Evolutionary conservation across 148 eudicot genomes (phyloP).

Genomic region (Agrostemma githago): DNA sequence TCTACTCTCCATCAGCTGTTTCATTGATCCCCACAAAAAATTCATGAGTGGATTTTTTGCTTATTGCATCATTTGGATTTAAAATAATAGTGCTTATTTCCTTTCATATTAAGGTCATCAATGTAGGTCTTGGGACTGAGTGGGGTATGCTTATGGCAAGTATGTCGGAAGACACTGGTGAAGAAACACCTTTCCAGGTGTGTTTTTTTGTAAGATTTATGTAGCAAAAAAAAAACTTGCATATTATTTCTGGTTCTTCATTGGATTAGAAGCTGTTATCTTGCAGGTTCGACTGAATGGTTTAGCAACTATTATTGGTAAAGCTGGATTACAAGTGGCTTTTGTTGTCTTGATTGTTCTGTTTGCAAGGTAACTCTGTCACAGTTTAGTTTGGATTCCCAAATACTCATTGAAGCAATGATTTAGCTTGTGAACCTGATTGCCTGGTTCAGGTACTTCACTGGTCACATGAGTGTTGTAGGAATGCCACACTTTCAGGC

Average conservation of each 20-base stretch:
- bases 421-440: background rate
- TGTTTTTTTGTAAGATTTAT: background rate
- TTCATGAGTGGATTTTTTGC: background rate
- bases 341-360: constrained; percentile 59
- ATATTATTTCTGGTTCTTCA: background rate
- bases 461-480: constrained; percentile 54
- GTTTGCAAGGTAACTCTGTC: constrained; percentile 48
- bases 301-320: constrained; percentile 82
- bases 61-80: background rate
- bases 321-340: constrained; percentile 77
- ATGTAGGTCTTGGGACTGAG: constrained; percentile 88
- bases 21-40: background rate
- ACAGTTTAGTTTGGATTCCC: background rate
- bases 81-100: background rate
- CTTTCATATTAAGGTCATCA: constrained; percentile 54
- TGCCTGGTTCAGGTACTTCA: constrained; percentile 53
- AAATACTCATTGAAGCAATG: background rate
- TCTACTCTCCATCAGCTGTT: no score
- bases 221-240: background rate
- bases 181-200: constrained; percentile 98
- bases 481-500: constrained; percentile 44
- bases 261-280: background rate
- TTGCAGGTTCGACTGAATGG: constrained; percentile 88
- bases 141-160: constrained; percentile 99
- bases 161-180: constrained; percentile 95